Conservation (phyloP, 495 filamentous ascomycete species). For the Penicillium paxilli region DNA sequence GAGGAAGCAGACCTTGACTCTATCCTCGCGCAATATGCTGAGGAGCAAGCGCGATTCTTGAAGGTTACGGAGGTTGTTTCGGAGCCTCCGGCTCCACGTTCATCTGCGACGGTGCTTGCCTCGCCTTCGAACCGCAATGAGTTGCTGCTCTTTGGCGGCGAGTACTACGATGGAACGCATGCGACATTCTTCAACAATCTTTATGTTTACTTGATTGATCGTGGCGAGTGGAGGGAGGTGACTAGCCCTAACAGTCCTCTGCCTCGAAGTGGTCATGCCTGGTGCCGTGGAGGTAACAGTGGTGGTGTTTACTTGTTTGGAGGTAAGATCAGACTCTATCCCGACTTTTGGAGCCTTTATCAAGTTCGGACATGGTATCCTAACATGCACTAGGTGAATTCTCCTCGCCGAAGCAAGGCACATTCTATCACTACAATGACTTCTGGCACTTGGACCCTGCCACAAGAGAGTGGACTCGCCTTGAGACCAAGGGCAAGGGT, state of each 20-base stretch:
- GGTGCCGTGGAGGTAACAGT: constrained; percentile 82
- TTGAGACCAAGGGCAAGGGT: constrained; percentile 84
- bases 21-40: constrained; percentile 88
- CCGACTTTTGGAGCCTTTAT: not conserved
- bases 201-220: constrained; percentile 86
- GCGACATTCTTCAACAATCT: constrained; percentile 70
- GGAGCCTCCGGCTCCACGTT: constrained; percentile 75
- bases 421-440: constrained; percentile 98
- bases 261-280: constrained; percentile 88
- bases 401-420: constrained; percentile 89
- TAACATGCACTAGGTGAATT: constrained; percentile 48
- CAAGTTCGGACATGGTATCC: not conserved
- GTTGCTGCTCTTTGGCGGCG: constrained; percentile 88
- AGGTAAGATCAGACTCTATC: constrained; percentile 42
- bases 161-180: constrained; percentile 64
- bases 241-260: constrained; percentile 90
- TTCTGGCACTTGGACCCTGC: constrained; percentile 90
- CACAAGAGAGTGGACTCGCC: constrained; percentile 81
- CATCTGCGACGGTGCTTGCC: constrained; percentile 76
- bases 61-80: constrained; percentile 83
- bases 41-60: constrained; percentile 84
- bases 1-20: constrained; percentile 94
- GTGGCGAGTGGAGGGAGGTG: constrained; percentile 83
- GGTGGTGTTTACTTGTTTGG: constrained; percentile 91
- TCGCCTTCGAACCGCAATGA: constrained; percentile 85